Conservation (phyloP, 2,329 filamentous ascomycete genomes). For the Calcarisporium arbuscula region DNA sequence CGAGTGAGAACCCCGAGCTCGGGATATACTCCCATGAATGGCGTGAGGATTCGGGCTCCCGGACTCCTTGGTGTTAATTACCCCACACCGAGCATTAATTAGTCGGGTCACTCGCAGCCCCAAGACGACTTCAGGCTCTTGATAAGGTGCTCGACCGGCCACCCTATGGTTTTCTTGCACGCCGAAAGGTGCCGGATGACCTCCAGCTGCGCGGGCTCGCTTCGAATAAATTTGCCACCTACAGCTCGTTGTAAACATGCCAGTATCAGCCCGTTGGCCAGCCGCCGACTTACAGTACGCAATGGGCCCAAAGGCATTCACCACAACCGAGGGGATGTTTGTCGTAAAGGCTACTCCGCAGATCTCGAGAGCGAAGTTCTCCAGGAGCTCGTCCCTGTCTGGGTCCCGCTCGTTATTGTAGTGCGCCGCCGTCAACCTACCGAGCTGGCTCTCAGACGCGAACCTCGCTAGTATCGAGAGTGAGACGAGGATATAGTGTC, state of each 20-base stretch:
- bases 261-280: no score
- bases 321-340: constrained; percentile 33
- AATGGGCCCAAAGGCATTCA: constrained; percentile 43
- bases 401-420: background rate
- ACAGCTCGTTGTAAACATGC: background rate
- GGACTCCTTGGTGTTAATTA: constrained; percentile 3
- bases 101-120: constrained; percentile 11
- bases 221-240: constrained; percentile 25
- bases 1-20: constrained; percentile 26
- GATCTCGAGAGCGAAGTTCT: constrained; percentile 28
- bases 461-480: constrained; percentile 23
- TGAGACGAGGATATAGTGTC: constrained; percentile 36
- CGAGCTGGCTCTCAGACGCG: constrained; percentile 9
- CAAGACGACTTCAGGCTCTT: constrained; percentile 21
- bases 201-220: constrained; percentile 21
- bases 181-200: constrained; percentile 24
- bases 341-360: constrained; percentile 39
- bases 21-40: constrained; percentile 15
- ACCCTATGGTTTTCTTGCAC: constrained; percentile 28
- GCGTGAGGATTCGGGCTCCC: no score
- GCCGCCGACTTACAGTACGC: constrained; percentile 33
- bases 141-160: constrained; percentile 31
- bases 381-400: constrained; percentile 20
- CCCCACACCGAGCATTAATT: constrained; percentile 2
- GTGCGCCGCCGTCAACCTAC: constrained; percentile 1